Conservation (phyloP, 2,329 filamentous ascomycete genomes). For the Hypoxylon sp. region DNA sequence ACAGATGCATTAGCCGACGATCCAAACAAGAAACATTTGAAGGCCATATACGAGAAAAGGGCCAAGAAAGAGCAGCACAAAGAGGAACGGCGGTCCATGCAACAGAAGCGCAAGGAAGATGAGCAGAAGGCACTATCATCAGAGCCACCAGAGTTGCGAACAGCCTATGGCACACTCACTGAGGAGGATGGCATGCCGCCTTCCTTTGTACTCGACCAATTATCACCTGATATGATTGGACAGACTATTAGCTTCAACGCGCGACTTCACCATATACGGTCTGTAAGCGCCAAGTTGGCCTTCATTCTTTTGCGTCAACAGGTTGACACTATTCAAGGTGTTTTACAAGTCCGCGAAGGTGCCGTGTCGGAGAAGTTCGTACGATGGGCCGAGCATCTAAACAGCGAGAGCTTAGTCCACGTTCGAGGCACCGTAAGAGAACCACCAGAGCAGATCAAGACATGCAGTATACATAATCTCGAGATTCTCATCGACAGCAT, state of each 20-base stretch:
- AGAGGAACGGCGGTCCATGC: conserved; percentile 53
- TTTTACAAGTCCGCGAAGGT: conserved; percentile 71
- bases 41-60: conserved; percentile 54
- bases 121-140: conserved; percentile 53
- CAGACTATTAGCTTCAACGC: conserved; percentile 77
- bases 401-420: conserved; percentile 82
- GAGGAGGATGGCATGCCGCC: conserved; percentile 60
- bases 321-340: conserved; percentile 85
- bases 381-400: conserved; percentile 87
- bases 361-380: conserved; percentile 81
- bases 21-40: conserved; percentile 53
- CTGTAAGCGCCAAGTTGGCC: conserved; percentile 84
- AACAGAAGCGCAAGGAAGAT: conserved; percentile 55
- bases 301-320: conserved; percentile 91
- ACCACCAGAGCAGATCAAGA: conserved; percentile 80
- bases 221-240: conserved; percentile 66
- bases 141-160: conserved; percentile 49
- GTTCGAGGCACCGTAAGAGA: conserved; percentile 81
- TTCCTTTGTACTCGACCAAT: conserved; percentile 53
- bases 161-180: conserved; percentile 50
- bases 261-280: conserved; percentile 82
- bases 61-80: conserved; percentile 55
- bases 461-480: conserved; percentile 80
- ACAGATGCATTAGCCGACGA: conserved; percentile 55
- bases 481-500: conserved; percentile 78